Evolutionary conservation across 2,329 filamentous ascomycete species (phyloP), one percentile per base, ranked within the genome.

Genomic region (Pseudogymnoascus sp.): DNA sequence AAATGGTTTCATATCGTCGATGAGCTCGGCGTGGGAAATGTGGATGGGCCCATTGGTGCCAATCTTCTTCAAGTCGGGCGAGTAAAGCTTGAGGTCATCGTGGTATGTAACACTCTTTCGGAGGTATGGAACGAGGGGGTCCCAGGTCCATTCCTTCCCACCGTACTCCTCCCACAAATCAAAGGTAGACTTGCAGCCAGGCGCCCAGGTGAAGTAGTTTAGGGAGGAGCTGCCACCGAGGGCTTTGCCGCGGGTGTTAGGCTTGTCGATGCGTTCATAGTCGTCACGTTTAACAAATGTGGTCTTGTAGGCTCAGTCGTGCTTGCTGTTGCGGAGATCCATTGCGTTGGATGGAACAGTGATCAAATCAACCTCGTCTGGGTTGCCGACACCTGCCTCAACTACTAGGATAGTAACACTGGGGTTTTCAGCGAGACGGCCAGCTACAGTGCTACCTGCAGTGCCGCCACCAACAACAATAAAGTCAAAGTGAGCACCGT

Each of bases 131-230:
- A 78, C 74, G 38, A 77, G 74, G 6, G 71, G 75, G 1, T 84
- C 78, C 81, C 82, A 87, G 0, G 75, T 85, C 85, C 85, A 88
- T 8, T 77, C 74, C 1, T 75, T 68, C 1, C 77, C 77, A 25
- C 79, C 78, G 62, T 73, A 80, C 37, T 78, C 75, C 16, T 70
- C 76, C 78, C 79, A 81, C 64, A 76, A 73, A 66, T 81, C 82
- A 67, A 84, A 87, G 0, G 84, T 87, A 2, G 77, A 76, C 62
- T 80, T 79, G 63, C 78, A 82, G 1, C 84, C 85, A 1, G 80
- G 83, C 4, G 85, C 77, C 84, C 84, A 88, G 10, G 84, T 86
- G 72, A 82, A 86, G 71, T 87, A 88, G 73, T 88, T 88, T 78
- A 72, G 84, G 84, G 8, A 85, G 82, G 42, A 84, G 79, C 8